Base-by-base conservation (phyloP, 257 asterid species). In the Jaltomata sinuosa region DNA sequence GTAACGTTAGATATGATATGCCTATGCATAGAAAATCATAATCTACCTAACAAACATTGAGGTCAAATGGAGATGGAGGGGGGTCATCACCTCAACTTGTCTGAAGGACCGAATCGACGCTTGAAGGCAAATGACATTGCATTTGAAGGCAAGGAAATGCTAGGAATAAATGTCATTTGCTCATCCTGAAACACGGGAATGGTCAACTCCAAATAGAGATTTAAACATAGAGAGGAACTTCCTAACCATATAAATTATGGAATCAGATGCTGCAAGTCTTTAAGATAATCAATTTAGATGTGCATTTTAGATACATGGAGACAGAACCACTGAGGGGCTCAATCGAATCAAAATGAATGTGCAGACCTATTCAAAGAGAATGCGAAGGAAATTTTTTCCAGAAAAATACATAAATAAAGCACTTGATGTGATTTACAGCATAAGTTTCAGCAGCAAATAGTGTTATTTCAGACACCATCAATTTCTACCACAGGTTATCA, bases 151-250 rank as follows among this genome's bases (percentile, higher is more conserved):
- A 96, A 86, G 74, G 93, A 92, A 78, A 96, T 88, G 83, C 90
- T 91, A 2, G 99, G 99, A 89, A 93, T 86, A 87, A 96, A 90
- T 19, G 97, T 79, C 94, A 96, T 57, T 92, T 96, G 95, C 94
- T 91, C 97, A 87, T 96, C 99, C 99, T 95, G 87, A 82, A 86
- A 45, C 34, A 65, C 21, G 59, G 57, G 83, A 80, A 49, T 31
- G 21, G 61, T 85, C 32, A 85, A 84, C 81, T 76, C 81, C 62
- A 83, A 9, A 36, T 14, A 80, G 8, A 69, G 82, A 83, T 31
- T 82, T 62, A 59, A 21, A 77, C 34, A 22, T 50, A 84, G 84
- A 88, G 45, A 34, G 8, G 15, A 47, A 47, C 16, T n/a, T 55
- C 55, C 78, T 31, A 59, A 42, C 54, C 74, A 50, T 14, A 18